A percentile compares a stretch with the other conserved stretches of the same genome.
Evolutionary conservation across 2,329 filamentous ascomycete genomes (phyloP).

Genomic region (Ilyonectria robusta): DNA sequence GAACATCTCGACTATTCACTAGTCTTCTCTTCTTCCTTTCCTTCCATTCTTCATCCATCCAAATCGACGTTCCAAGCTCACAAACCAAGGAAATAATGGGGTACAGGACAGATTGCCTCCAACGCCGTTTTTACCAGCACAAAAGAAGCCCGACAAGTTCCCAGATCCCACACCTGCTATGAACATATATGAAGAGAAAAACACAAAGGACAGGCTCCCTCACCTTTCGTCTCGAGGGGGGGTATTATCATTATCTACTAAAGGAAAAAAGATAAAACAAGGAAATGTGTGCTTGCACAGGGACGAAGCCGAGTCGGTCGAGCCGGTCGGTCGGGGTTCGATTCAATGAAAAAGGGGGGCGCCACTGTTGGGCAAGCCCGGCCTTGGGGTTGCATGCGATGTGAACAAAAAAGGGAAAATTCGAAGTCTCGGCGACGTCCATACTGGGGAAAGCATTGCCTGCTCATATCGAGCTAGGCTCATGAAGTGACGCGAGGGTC

Average conservation of each 20-base stretch:
- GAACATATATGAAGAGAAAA: slow-evolving; percentile 39
- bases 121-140: slow-evolving; percentile 47
- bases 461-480: slow-evolving; percentile 25
- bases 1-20: too few relatives aligned
- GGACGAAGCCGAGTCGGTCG: slow-evolving; percentile 26
- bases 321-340: slow-evolving; percentile 30
- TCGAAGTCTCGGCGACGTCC: slow-evolving; percentile 38
- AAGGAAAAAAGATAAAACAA: slow-evolving; percentile 36
- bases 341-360: slow-evolving; percentile 39
- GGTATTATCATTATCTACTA: slow-evolving; percentile 55
- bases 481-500: slow-evolving; percentile 52
- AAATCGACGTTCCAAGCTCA: slow-evolving; percentile 40
- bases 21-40: slow-evolving; percentile 1
- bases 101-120: slow-evolving; percentile 39
- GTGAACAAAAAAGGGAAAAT: slow-evolving; percentile 27
- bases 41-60: slow-evolving; percentile 38
- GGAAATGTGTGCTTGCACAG: slow-evolving; percentile 37
- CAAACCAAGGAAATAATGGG: slow-evolving; percentile 40
- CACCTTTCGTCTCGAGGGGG: slow-evolving; percentile 48
- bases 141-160: slow-evolving; percentile 42
- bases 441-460: slow-evolving; percentile 36
- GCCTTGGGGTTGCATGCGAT: slow-evolving; percentile 1
- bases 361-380: slow-evolving; percentile 22
- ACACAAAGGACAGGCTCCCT: slow-evolving; percentile 44
- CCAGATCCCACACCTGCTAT: slow-evolving; percentile 42